Evolutionary conservation across 2,329 filamentous ascomycete genomes (phyloP).

Genomic region (Trichoderma polysporum): DNA sequence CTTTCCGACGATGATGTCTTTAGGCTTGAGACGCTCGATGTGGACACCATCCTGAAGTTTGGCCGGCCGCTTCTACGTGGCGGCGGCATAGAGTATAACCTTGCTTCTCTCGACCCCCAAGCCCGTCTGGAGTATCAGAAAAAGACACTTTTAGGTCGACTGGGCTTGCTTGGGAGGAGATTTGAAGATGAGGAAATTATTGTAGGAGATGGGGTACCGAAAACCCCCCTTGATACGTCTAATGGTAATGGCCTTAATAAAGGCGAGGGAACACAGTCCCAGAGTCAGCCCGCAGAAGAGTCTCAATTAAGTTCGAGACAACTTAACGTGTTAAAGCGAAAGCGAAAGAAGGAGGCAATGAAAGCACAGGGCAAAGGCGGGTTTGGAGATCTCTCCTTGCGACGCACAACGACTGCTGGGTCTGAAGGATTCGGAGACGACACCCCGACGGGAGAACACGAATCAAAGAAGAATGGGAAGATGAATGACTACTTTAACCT

Average conservation of each 20-base stretch:
- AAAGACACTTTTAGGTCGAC: slow-evolving; percentile 76
- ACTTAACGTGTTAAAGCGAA: slow-evolving; percentile 90
- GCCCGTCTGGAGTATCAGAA: slow-evolving; percentile 83
- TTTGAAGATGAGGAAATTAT: slow-evolving; percentile 78
- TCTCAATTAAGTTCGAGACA: slow-evolving; percentile 83
- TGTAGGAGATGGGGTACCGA: slow-evolving; percentile 50
- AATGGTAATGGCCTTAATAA: slow-evolving; percentile 36
- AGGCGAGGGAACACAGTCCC: slow-evolving; percentile 39
- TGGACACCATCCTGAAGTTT: slow-evolving; percentile 75
- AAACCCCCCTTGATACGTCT: slow-evolving; percentile 45
- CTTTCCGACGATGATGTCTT: slow-evolving; percentile 63
- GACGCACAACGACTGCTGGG: slow-evolving; percentile 59
- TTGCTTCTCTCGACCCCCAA: slow-evolving; percentile 78
- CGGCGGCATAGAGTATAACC: slow-evolving; percentile 79
- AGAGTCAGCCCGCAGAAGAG: slow-evolving; percentile 57
- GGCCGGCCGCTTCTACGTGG: slow-evolving; percentile 84
- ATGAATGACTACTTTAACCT: slow-evolving; percentile 86
- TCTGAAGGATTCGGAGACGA: slow-evolving; percentile 64
- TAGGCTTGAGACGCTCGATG: slow-evolving; percentile 71
- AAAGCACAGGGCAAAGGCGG: slow-evolving; percentile 84
- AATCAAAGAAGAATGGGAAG: slow-evolving; percentile 62
- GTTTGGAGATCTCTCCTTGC: slow-evolving; percentile 79
- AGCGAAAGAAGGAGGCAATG: slow-evolving; percentile 86
- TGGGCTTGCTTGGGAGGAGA: slow-evolving; percentile 82
- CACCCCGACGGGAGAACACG: slow-evolving; percentile 50